Evolutionary conservation across 495 filamentous ascomycete species (phyloP).

Genomic region (Tuber aestivum): DNA sequence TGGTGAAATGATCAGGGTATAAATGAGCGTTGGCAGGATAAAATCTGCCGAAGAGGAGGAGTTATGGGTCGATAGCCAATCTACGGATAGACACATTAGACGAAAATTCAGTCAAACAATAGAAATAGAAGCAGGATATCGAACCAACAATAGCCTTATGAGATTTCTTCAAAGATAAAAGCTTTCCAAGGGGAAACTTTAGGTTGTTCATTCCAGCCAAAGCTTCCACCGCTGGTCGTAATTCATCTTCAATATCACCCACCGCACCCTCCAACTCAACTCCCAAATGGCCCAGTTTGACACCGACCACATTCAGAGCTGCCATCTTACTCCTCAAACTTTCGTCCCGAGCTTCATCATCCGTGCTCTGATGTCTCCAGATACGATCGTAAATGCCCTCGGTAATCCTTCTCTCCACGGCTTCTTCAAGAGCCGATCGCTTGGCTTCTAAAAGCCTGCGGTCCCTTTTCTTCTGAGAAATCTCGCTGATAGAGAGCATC

Average conservation of each 20-base stretch:
- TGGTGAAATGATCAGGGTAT: conserved; percentile 82
- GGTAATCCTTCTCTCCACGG: conserved; percentile 80
- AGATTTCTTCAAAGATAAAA: conserved; percentile 76
- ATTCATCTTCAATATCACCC: conserved; percentile 42
- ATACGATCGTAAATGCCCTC: conserved; percentile 79
- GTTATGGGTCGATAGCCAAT: conserved; percentile 45
- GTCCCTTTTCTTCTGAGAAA: conserved; percentile 69
- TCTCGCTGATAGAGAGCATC: conserved; percentile 86
- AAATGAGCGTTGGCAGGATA: conserved; percentile 93
- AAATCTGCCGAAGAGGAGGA: conserved; percentile 94
- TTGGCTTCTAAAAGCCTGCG: conserved; percentile 71
- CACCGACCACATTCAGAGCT: conserved; percentile 80
- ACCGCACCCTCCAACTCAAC: conserved; percentile 56
- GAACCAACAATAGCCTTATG: conserved; percentile 94
- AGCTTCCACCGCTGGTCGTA: conserved; percentile 67
- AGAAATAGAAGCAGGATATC: conserved; percentile 26
- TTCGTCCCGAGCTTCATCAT: conserved; percentile 93
- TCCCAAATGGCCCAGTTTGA: conserved; percentile 78
- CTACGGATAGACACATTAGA: conserved; percentile 17
- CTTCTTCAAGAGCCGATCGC: conserved; percentile 73
- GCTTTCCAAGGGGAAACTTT: conserved; percentile 81
- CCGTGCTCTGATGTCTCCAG: conserved; percentile 82
- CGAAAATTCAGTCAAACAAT: neutral
- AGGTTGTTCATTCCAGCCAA: conserved; percentile 79
- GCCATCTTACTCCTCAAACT: conserved; percentile 93